A percentile compares a stretch with the other conserved stretches of the same genome.
Evolutionary conservation across 768 basidiomycete species (phyloP).

Genomic region (Stropharia rugosoannulata): DNA sequence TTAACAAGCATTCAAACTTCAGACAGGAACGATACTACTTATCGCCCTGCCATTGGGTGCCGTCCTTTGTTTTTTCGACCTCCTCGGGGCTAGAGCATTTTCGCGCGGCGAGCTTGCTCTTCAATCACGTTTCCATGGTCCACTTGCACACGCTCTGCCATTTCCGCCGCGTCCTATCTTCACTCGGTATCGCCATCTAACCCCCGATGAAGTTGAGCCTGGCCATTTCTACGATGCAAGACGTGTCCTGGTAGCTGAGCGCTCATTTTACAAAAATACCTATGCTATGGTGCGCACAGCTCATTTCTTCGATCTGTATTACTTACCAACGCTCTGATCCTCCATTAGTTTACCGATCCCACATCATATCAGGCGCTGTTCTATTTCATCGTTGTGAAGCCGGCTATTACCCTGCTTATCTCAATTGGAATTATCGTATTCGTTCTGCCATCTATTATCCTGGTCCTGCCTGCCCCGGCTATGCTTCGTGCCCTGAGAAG

Average conservation of each 20-base stretch:
- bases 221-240: constrained; percentile 25
- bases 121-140: constrained; percentile 69
- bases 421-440: constrained; percentile 53
- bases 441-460: constrained; percentile 54
- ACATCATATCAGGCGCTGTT: constrained; percentile 85
- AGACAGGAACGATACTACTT: constrained; percentile 82
- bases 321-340: background rate
- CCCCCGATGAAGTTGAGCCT: constrained; percentile 47
- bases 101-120: constrained; percentile 73
- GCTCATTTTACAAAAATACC: constrained; percentile 78
- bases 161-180: constrained; percentile 76
- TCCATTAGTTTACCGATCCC: constrained; percentile 68
- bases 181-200: constrained; percentile 55
- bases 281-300: constrained; percentile 73
- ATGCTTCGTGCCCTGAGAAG: constrained; percentile 62
- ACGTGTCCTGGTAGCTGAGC: constrained; percentile 45
- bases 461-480: constrained; percentile 68
- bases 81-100: constrained; percentile 71
- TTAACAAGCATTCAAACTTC: background rate
- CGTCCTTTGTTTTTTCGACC: constrained; percentile 73
- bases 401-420: constrained; percentile 71
- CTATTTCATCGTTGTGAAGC: constrained; percentile 88
- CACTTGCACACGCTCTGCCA: constrained; percentile 54
- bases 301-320: constrained; percentile 1
- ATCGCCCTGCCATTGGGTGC: constrained; percentile 78